Percentiles rank a stretch among this genome's conserved stretches.
These are phyloP conservation scores for Coniochaeta sp. DNA, from an alignment of 2,329 filamentous ascomycete genomes.

Conservation along the genomic window DNA sequence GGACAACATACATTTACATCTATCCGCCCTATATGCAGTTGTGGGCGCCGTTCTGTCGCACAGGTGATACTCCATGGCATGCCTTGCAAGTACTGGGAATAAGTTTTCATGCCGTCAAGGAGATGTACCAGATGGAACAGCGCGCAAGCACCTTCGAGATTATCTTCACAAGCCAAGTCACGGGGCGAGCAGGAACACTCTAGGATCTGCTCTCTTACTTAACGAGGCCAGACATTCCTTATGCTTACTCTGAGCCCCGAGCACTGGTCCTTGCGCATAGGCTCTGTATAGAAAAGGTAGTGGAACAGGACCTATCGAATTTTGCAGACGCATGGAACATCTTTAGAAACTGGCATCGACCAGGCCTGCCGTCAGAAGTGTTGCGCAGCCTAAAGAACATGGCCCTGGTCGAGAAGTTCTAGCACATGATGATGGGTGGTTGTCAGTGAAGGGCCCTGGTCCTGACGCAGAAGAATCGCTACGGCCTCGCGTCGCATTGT, in stretches of 20 bases:
- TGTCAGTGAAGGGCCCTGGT: neutral
- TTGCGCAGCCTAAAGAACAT: neutral
- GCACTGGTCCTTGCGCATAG: neutral
- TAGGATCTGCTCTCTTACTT: neutral
- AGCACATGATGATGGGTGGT: neutral
- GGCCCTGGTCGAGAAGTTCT: neutral
- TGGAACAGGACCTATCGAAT: neutral
- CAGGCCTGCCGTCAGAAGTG: neutral
- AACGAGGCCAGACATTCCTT: neutral
- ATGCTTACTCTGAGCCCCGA: neutral
- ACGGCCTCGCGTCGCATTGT: neutral
- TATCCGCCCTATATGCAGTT: neutral
- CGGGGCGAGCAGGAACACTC: neutral
- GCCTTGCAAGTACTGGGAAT: neutral
- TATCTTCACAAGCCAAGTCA: neutral
- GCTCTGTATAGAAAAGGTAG: neutral
- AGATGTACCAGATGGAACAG: neutral
- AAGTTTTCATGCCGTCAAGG: neutral
- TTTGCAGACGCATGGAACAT: neutral
- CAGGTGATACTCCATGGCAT: neutral
- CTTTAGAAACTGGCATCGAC: neutral
- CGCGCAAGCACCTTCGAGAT: neutral
- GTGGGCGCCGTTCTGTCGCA: neutral
- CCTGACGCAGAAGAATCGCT: neutral
- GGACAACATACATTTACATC: neutral